These are phyloP conservation scores for Agrocybe pediades DNA, from an alignment of 768 basidiomycete species.

Conservation along the genomic window DNA sequence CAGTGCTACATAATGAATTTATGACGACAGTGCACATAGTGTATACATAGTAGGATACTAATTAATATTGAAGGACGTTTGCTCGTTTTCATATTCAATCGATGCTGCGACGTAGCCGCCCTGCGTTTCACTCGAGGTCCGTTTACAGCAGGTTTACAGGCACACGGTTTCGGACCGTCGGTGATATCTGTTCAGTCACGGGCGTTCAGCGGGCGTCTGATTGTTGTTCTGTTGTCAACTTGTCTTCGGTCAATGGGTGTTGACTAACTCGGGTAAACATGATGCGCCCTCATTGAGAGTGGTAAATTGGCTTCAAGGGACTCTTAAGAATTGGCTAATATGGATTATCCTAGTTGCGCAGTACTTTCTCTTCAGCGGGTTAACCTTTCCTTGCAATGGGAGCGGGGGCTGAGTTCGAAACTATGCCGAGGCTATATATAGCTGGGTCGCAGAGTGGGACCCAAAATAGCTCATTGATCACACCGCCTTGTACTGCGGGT, in stretches of 20 bases:
- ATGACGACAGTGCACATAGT: background rate
- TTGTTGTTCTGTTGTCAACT: too few species aligned
- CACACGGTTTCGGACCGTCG: too few species aligned
- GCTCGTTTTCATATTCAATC: too few species aligned
- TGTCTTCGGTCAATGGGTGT: too few species aligned
- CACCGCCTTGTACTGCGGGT: background rate
- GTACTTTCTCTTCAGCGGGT: background rate
- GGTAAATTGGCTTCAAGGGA: too few species aligned
- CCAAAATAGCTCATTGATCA: background rate
- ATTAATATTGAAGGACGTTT: background rate
- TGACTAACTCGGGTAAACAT: background rate
- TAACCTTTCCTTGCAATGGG: too few species aligned
- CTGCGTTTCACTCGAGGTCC: too few species aligned
- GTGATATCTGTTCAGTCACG: too few species aligned
- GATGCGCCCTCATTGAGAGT: too few species aligned
- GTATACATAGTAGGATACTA: background rate
- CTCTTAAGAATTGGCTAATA: background rate
- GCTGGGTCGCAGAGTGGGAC: background rate
- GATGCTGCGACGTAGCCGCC: too few species aligned
- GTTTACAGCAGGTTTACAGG: too few species aligned
- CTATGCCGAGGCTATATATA: background rate
- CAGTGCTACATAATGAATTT: background rate
- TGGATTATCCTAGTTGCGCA: background rate
- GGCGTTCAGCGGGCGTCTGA: background rate
- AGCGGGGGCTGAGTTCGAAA: too few species aligned